Percentiles rank a stretch among this genome's conserved stretches.
phyloP scores from a whole-genome alignment of 192 early-diverging fungal species.

The Coemansia sp. region DNA sequence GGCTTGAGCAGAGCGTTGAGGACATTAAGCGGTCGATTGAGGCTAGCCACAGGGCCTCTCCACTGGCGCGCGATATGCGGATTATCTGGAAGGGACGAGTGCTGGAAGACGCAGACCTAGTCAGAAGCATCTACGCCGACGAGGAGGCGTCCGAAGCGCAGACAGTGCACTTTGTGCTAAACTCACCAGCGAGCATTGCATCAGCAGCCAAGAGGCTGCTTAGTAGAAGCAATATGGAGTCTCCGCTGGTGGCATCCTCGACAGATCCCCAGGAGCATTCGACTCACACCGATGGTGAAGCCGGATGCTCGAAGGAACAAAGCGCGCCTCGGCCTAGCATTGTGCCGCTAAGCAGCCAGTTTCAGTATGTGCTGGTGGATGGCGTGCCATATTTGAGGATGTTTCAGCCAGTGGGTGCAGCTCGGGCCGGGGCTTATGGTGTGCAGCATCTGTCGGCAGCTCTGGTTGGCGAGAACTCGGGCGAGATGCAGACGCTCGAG shows the following conservation, averaged over 20 bases:
- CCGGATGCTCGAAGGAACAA: background rate
- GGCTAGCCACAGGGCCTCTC: conserved; percentile 17
- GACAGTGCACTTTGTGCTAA: conserved; percentile 45
- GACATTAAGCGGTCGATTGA: conserved; percentile 42
- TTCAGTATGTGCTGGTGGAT: conserved; percentile 50
- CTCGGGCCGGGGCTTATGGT: background rate
- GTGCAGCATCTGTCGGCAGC: background rate
- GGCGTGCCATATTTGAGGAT: conserved; percentile 39
- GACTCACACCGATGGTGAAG: background rate
- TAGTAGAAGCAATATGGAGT: background rate
- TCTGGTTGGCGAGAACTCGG: background rate
- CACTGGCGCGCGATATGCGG: conserved; percentile 40
- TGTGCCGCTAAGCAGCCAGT: conserved; percentile 32
- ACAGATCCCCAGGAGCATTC: background rate
- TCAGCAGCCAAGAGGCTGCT: background rate
- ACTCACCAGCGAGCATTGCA: background rate
- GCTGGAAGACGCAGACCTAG: conserved; percentile 16
- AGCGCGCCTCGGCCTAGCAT: background rate
- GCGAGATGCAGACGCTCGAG: background rate
- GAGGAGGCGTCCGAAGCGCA: conserved; percentile 3
- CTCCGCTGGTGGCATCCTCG: background rate
- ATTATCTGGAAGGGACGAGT: conserved; percentile 49
- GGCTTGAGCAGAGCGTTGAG: conserved; percentile 12
- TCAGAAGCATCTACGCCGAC: conserved; percentile 6
- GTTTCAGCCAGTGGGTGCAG: background rate